Evolutionary conservation across 805 yeast species (phyloP), one percentile per base, ranked within the genome.

Genomic region (Metschnikowia picachoensis): DNA sequence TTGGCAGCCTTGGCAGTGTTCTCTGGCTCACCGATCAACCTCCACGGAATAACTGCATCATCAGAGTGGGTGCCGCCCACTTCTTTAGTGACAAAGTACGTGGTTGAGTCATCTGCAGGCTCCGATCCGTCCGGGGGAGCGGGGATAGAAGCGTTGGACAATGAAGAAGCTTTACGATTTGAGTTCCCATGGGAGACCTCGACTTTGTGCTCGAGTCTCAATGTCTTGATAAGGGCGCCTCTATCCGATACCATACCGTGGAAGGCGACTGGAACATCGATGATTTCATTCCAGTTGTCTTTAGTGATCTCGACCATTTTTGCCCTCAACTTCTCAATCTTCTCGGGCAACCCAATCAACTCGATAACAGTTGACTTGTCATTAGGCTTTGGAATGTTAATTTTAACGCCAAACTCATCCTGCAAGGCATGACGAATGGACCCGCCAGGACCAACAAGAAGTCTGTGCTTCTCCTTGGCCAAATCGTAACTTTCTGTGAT

Each of bases 381-480:
- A 48, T 73, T 76, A 34, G 75, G 67, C 59, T 76, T 77, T 52
- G 97, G 97, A 60, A 92, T 77, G 38, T 71, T 73, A 45, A 92
- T 65, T 27, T 65, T 61, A 40, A 87, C 91, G 12, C 73, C 71
- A 64, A 76, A 87, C 58, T 85, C 87, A 13, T 77, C 71, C 68
- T 89, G 92, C 52, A 89, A 65, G 10, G 78, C 72, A 55, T 85
- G 84, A 67, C 92, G 87, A 48, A 78, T 76, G 11, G 80, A 59
- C 37, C 98, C 97, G 47, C 82, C 81, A 33, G 89, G 82, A 34
- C 98, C 98, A 64, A 92, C 80, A 42, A 92, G 60, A 9, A 80
- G 74, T 57, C 88, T 79, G 58, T 87, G 92, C 60, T 83, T 85
- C 48, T 81, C 85, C 61, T 81, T 80, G 35, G 94, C 80, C 57